Evolutionary conservation across 306 rosid species (phyloP), one percentile per base, ranked within the genome.

Genomic region (Inga leiocalycina): DNA sequence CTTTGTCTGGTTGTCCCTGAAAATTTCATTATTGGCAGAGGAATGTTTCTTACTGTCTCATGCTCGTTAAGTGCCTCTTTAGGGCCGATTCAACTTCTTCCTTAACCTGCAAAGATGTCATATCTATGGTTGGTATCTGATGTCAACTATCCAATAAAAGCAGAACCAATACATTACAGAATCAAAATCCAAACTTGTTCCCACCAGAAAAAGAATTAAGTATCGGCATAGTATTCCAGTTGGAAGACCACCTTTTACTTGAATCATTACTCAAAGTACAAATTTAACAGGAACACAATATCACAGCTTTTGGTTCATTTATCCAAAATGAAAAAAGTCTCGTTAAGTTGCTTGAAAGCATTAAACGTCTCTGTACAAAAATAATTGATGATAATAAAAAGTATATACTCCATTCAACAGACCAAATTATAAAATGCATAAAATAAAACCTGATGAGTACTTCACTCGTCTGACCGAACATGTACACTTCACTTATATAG

Each of bases 41-140:
- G 77, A 87, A 74, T 54, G 82, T 74, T 82, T 82, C 96, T 86
- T 94, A 96, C 99, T 91, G 95, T 91, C 88, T 93, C 82, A 92
- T 81, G 86, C 77, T 86, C 83, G 59, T 84, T 76, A 88, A 76
- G 85, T 96, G 96, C 84, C 92, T 96, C 84, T 80, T 89, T 66
- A 96, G 86, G 78, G 98, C 99, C 83, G 24, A 70, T 82, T 96
- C 99, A 75, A 96, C 94, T 87, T 96, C 99, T 91, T 96, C 99
- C 88, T 74, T 92, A 62, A 96, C 99, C 99, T 96, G 95, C 48
- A 86, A 90, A 75, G 69, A 71, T 32, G 81, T 41, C 61, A 73
- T 70, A 83, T 30, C 75, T 48, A 69, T 70, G 43, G 80, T 75
- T 75, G 67, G 79, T 59, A 27, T 51, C 77, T 61, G 81, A 79